Percentiles rank a stretch among this genome's conserved stretches.
Evolutionary conservation across 2,329 filamentous ascomycete species (phyloP).

Genomic region (Ceratocystis eucalypticola): DNA sequence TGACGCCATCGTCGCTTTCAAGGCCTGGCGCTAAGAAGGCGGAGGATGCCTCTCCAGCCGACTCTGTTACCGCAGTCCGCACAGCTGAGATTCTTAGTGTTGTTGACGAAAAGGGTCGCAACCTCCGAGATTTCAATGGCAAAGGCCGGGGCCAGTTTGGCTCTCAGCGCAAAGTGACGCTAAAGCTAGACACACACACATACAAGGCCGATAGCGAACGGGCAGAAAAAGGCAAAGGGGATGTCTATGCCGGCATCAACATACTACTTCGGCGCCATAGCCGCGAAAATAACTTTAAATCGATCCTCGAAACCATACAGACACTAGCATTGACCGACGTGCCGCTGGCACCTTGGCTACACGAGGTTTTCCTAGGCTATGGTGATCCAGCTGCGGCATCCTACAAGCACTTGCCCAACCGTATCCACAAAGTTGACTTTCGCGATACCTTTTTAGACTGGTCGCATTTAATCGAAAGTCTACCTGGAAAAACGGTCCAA

Average conservation of each 20-base stretch:
- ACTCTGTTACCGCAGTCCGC: slow-evolving; percentile 52
- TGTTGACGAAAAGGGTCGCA: slow-evolving; percentile 69
- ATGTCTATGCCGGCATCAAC: slow-evolving; percentile 77
- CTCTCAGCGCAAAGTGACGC: slow-evolving; percentile 48
- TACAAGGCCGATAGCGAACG: slow-evolving; percentile 65
- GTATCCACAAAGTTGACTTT: slow-evolving; percentile 69
- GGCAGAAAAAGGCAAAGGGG: slow-evolving; percentile 50
- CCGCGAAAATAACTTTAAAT: slow-evolving; percentile 93
- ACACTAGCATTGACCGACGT: slow-evolving; percentile 73
- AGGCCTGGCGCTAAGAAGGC: slow-evolving; percentile 39
- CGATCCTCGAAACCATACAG: slow-evolving; percentile 82
- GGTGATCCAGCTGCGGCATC: slow-evolving; percentile 80
- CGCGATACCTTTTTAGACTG: slow-evolving; percentile 91
- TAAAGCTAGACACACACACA: slow-evolving; percentile 66
- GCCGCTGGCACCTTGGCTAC: slow-evolving; percentile 77
- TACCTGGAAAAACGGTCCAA: slow-evolving; percentile 78
- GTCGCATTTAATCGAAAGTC: slow-evolving; percentile 81
- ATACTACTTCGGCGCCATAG: slow-evolving; percentile 69
- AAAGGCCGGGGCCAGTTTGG: slow-evolving; percentile 40
- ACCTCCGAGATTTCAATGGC: slow-evolving; percentile 46
- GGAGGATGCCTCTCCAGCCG: slow-evolving; percentile 44
- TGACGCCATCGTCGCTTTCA: slow-evolving; percentile 34
- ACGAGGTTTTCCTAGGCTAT: slow-evolving; percentile 95
- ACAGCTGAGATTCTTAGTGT: slow-evolving; percentile 77
- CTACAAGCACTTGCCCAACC: slow-evolving; percentile 69